phyloP scores from a whole-genome alignment of 2,329 filamentous ascomycete genomes.

The Curvularia verruculosa region DNA sequence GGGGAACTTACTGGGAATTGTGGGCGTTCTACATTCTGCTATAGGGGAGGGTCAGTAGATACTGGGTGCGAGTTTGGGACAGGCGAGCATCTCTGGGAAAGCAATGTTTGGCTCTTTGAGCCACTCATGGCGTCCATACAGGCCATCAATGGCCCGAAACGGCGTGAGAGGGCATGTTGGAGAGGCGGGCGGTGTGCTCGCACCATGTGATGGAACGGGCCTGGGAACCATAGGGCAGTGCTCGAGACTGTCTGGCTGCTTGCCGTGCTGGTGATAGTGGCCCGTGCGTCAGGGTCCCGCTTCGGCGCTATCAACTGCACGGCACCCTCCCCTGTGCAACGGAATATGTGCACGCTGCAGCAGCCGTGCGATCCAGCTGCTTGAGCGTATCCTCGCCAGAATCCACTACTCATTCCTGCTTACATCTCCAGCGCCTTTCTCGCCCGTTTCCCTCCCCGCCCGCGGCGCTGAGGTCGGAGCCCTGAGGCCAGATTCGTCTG shows the following conservation, averaged over 20 bases:
- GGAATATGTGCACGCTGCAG: slow-evolving; percentile 14
- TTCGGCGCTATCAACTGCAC: slow-evolving; percentile 20
- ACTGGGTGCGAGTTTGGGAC: slow-evolving; percentile 2
- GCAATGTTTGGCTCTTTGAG: neutral
- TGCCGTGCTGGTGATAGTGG: slow-evolving; percentile 10
- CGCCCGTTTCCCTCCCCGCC: slow-evolving; percentile 1
- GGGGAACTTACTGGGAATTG: neutral
- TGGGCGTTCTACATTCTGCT: neutral
- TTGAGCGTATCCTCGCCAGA: slow-evolving; percentile 8
- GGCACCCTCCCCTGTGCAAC: slow-evolving; percentile 16
- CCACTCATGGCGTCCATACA: neutral
- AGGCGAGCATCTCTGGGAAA: neutral
- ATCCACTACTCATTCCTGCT: slow-evolving; percentile 1
- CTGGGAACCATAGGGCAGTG: neutral
- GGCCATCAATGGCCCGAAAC: neutral
- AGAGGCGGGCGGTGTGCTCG: neutral
- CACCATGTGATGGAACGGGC: neutral
- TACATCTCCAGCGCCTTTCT: neutral
- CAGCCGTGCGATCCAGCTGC: slow-evolving; percentile 8
- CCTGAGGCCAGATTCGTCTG: slow-evolving; percentile 25
- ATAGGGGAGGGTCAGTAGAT: neutral
- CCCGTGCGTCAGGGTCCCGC: slow-evolving; percentile 16
- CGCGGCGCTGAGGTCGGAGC: slow-evolving; percentile 29
- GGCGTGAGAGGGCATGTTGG: neutral
- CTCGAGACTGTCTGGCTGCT: neutral